phyloP scores from a whole-genome alignment of 805 yeast genomes.

The Wickerhamiella azymoides region DNA sequence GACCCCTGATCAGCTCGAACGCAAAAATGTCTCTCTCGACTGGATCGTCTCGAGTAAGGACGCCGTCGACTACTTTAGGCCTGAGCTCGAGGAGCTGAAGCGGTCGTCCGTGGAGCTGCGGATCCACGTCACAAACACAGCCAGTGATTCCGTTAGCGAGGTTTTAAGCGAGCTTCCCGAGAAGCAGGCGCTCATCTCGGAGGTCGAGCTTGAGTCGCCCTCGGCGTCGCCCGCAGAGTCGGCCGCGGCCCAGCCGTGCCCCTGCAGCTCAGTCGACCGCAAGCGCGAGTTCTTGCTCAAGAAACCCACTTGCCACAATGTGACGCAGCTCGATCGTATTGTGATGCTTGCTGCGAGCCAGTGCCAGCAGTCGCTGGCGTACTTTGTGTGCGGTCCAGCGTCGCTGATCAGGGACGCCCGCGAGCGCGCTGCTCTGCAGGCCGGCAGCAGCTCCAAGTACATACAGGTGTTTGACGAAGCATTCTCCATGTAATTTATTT shows the following conservation, averaged over 20 bases:
- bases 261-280: neutral
- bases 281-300: neutral
- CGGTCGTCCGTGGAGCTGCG: neutral
- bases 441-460: neutral
- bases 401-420: slow-evolving; percentile 3
- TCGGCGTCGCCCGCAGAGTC: too few relatives aligned
- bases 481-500: slow-evolving; percentile 2
- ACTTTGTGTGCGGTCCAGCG: slow-evolving; percentile 8
- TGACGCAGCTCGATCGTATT: neutral
- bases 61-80: neutral
- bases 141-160: neutral
- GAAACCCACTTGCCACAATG: neutral
- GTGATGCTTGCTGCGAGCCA: neutral
- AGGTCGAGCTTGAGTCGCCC: too few relatives aligned
- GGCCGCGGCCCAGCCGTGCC: neutral
- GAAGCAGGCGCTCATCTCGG: neutral
- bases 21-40: neutral
- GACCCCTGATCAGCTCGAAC: neutral
- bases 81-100: slow-evolving; percentile 1
- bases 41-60: slow-evolving; percentile 2
- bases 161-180: neutral
- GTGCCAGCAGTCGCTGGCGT: neutral
- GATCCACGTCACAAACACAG: slow-evolving; percentile 2
- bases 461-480: slow-evolving; percentile 8
- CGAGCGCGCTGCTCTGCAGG: neutral